These are phyloP conservation scores for Pseudogymnoascus sp. DNA, from an alignment of 2,329 filamentous ascomycete species.

Conservation along the genomic window DNA sequence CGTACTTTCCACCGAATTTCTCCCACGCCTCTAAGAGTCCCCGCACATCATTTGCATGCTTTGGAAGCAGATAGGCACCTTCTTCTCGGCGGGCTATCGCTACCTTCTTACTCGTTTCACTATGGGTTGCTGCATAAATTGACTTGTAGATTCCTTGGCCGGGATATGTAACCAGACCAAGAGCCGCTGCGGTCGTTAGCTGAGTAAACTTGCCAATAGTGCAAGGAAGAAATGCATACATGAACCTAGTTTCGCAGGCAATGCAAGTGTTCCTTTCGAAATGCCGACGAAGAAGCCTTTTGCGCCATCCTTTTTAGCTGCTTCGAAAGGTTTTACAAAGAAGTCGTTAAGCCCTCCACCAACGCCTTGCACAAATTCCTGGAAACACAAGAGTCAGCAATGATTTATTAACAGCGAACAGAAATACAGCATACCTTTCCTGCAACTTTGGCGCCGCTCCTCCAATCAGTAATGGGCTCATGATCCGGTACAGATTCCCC, in stretches of 20 bases:
- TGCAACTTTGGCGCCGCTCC: conserved; percentile 66
- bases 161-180: conserved; percentile 17
- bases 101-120: not conserved
- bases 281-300: conserved; percentile 14
- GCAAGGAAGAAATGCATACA: not conserved
- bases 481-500: conserved; percentile 69
- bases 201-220: not conserved
- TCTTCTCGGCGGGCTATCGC: not conserved
- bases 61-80: not conserved
- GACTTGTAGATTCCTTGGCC: conserved; percentile 16
- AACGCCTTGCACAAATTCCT: conserved; percentile 12
- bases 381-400: not conserved
- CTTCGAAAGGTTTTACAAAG: conserved; percentile 16
- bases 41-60: not conserved
- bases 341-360: conserved; percentile 15
- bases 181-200: conserved; percentile 31
- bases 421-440: conserved; percentile 42
- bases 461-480: conserved; percentile 72
- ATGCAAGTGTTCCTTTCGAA: conserved; percentile 13
- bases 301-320: conserved; percentile 14
- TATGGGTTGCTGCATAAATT: not conserved
- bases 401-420: not conserved
- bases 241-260: conserved; percentile 13
- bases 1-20: not conserved
- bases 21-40: not conserved